These are phyloP conservation scores for Huntiella bhutanensis DNA, from an alignment of 2,329 filamentous ascomycete genomes.

Conservation along the genomic window DNA sequence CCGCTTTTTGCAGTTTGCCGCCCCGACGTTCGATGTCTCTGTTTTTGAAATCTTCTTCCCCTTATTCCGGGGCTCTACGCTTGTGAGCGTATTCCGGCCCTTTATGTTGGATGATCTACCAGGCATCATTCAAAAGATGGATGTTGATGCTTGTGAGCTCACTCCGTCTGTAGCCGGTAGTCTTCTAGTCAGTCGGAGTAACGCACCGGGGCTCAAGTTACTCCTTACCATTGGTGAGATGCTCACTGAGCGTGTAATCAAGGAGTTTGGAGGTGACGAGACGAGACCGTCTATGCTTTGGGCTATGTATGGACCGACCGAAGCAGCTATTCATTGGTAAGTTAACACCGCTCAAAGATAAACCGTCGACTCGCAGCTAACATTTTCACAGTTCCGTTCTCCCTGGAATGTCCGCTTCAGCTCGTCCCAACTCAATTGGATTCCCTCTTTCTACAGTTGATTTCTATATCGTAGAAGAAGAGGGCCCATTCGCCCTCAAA, in stretches of 20 bases:
- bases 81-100: slow-evolving; percentile 51
- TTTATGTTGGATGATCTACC: slow-evolving; percentile 61
- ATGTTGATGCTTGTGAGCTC: slow-evolving; percentile 69
- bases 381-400: slow-evolving; percentile 47
- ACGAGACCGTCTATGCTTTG: slow-evolving; percentile 47
- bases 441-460: slow-evolving; percentile 65
- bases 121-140: slow-evolving; percentile 39
- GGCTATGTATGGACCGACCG: slow-evolving; percentile 89
- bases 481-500: slow-evolving; percentile 31
- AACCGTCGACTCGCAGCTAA: not conserved
- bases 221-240: slow-evolving; percentile 85
- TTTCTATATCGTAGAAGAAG: slow-evolving; percentile 45
- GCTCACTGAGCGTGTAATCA: slow-evolving; percentile 58
- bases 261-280: slow-evolving; percentile 52
- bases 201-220: slow-evolving; percentile 48
- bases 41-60: slow-evolving; percentile 93
- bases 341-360: slow-evolving; percentile 11
- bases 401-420: slow-evolving; percentile 35
- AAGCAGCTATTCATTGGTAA: slow-evolving; percentile 72
- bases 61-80: slow-evolving; percentile 50
- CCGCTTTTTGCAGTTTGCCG: slow-evolving; percentile 78
- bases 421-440: slow-evolving; percentile 52
- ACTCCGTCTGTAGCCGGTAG: slow-evolving; percentile 76
- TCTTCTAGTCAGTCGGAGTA: slow-evolving; percentile 46
- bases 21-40: slow-evolving; percentile 84